A percentile compares a stretch with the other conserved stretches of the same genome.
Conservation (phyloP, 2,329 filamentous ascomycete species). For the Cytospora leucostoma region DNA sequence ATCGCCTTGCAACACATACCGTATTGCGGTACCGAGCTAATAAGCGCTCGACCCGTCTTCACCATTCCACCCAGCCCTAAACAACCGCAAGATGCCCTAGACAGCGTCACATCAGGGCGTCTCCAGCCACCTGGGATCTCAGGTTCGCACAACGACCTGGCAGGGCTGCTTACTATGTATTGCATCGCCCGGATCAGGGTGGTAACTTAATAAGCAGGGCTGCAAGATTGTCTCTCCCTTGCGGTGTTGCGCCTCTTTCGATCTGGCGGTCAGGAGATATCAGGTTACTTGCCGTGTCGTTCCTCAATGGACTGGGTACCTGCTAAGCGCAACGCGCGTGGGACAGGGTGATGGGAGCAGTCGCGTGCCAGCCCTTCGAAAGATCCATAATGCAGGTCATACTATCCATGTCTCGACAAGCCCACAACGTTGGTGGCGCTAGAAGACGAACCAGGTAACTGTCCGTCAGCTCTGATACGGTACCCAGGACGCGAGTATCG, state of each 20-base stretch:
- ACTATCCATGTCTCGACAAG: slow-evolving; percentile 7
- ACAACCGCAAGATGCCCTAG: slow-evolving; percentile 3
- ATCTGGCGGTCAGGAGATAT: slow-evolving; percentile 12
- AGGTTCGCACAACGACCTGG: neutral
- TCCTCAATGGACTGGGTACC: slow-evolving; percentile 5
- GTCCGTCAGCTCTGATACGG: neutral
- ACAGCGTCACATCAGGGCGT: slow-evolving; percentile 20
- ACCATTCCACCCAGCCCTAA: slow-evolving; percentile 22
- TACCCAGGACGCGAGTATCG: neutral
- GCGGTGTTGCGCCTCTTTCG: slow-evolving; percentile 15
- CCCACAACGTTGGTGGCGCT: slow-evolving; percentile 12
- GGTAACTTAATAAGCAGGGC: slow-evolving; percentile 20
- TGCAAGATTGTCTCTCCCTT: slow-evolving; percentile 12
- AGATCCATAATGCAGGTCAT: slow-evolving; percentile 14
- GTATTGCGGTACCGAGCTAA: neutral
- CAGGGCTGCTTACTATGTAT: slow-evolving; percentile 16
- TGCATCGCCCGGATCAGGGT: neutral
- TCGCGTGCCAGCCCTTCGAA: slow-evolving; percentile 19
- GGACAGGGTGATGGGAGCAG: slow-evolving; percentile 8
- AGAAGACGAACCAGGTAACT: slow-evolving; percentile 1
- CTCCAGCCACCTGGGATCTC: slow-evolving; percentile 14
- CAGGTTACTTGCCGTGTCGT: slow-evolving; percentile 1
- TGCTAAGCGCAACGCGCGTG: slow-evolving; percentile 15
- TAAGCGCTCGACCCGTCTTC: slow-evolving; percentile 12
- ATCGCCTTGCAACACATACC: slow-evolving; percentile 14